Percentiles rank a stretch among this genome's conserved stretches.
phyloP scores from a whole-genome alignment of 2,329 filamentous ascomycete species.

The Blastomyces percursus region DNA sequence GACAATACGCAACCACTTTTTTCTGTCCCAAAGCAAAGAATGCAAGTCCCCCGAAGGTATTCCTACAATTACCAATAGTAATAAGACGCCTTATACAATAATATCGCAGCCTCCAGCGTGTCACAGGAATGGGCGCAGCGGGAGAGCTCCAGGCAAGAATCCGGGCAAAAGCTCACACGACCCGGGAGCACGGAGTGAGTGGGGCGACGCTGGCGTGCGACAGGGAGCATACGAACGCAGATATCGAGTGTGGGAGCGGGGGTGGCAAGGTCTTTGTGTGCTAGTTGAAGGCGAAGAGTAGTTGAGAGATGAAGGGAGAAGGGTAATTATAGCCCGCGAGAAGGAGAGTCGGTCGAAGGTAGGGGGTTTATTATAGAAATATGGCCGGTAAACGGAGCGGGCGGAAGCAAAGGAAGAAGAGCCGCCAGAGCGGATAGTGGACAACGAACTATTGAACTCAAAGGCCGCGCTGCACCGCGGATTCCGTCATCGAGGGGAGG shows the following conservation, averaged over 20 bases:
- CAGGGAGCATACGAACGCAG: neutral
- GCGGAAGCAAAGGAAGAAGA: neutral
- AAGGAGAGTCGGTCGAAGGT: neutral
- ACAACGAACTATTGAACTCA: neutral
- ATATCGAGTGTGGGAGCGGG: neutral
- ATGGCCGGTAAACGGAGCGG: neutral
- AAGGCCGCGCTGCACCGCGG: neutral
- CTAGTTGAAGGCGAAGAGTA: neutral
- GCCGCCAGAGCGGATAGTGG: neutral
- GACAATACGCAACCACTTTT: too few relatives aligned
- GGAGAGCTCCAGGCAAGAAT: neutral
- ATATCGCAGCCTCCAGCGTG: neutral
- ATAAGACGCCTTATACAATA: neutral
- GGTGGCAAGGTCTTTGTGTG: neutral
- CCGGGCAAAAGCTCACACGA: constrained; percentile 1
- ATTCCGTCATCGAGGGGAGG: neutral
- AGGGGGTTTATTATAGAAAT: neutral
- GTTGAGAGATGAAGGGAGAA: neutral
- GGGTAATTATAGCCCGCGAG: neutral
- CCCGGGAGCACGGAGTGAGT: neutral
- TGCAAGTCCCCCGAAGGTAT: neutral
- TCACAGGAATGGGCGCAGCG: neutral
- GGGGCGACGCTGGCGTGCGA: neutral
- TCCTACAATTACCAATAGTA: neutral
- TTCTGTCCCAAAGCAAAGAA: neutral